Evolutionary conservation across 176 grass and related monocot species (phyloP), one percentile per base, ranked within the genome.

Genomic region (Oryza meridionalis): DNA sequence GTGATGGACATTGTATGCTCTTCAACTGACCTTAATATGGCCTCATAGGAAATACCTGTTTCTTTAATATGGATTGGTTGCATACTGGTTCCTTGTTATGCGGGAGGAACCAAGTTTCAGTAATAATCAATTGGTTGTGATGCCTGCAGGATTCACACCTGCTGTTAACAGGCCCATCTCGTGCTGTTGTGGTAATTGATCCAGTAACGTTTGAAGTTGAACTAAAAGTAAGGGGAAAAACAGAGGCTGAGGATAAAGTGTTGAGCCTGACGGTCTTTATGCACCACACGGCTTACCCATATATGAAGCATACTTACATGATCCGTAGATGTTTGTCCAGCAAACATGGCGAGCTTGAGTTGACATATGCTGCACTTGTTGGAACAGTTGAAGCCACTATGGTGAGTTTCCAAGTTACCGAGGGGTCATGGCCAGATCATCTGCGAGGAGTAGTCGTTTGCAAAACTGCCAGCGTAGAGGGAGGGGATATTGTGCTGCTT

Each of bases 121-220:
- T 53, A 33, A 53, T 75, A 6, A 29, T 75, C 10, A 16, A 75
- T 11, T 6, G 8, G 49, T 15, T 0, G 19, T 61, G 74, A 22
- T 38, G 68, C n/a, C 25, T 62, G 33, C 79, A 82, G 68, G 67
- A 43, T 59, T 71, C 79, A 27, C 27, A 10, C 40, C 13, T 81
- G 21, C 13, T 29, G n/a, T 71, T 81, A 22, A 29, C 32, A 26
- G 47, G 79, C 0, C 79, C 66, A 5, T 71, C 79, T 9, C 49
- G 49, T 10, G 21, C 32, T 40, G 21, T 81, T 42, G 19, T 81
- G 46, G 0, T 58, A 11, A 1, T n/a, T 68, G 77, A 35, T 50
- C 64, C 26, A 68, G 77, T 80, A 4, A 4, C 10, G 0, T 68
- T 80, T 29, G 64, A 80, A 68, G 26, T 49, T 80, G 8, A 68